Evolutionary conservation across 768 basidiomycete genomes (phyloP), one percentile per base, ranked within the genome.

Genomic region (Trametes gibbosa): DNA sequence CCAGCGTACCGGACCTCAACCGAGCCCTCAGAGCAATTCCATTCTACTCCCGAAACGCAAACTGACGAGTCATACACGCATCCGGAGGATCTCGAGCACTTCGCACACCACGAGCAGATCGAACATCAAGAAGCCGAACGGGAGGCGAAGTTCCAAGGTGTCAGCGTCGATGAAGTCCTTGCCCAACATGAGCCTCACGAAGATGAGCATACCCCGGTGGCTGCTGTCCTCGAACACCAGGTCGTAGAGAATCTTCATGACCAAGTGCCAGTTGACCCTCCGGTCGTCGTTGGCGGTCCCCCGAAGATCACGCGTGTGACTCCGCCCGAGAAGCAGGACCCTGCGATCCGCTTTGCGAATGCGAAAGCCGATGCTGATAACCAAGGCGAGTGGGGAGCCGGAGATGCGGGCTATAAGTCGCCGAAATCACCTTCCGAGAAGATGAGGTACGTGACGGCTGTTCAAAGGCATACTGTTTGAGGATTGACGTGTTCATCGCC

Each of bases 31-130:
- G 92, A 98, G 75, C 75, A 92, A 74, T 97, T 81, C 79, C 97
- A 99, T 74, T 89, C 86, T 27, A 98, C 96, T 35, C 95, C 95
- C 0, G 97, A 98, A 71, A 98, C 96, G 0, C 97, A 98, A 73
- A 95, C 94, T 0, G 95, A 98, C 70, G 92, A 93, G 65, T 82
- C 95, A 0, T 99, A 98, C 75, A 89, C 70, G 59, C 97, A 99
- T 71, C 89, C 94, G 0, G 97, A 98, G 73, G 93, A 94, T 72
- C 56, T 89, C 46, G 95, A 95, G 66, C 96, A 99, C 69, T 98
- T 98, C 69, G 80, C 85, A 25, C 85, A 92, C 53, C 96, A 98
- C 70, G 91, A 90, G 64, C 66, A 74, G 4, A 98, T 98, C 59
- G 96, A 98, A 69, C 81, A 71, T 9, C 74, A 85, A 63, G 96